Base-by-base conservation (phyloP, 2,329 filamentous ascomycete genomes). In the Cladosporium oxysporum region DNA sequence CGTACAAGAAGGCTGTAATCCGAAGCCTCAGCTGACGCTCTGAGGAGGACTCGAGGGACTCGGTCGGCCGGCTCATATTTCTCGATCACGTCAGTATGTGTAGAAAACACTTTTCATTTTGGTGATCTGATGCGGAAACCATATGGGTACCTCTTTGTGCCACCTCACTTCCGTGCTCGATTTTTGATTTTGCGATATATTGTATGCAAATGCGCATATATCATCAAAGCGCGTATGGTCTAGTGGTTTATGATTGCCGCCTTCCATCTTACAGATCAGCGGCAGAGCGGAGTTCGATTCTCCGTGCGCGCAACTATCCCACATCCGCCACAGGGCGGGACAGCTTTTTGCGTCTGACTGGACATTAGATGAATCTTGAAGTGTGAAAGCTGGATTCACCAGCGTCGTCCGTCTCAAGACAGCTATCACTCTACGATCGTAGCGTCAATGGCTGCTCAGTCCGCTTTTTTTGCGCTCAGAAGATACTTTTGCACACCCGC, bases 181-280 rank as follows among this genome's bases (percentile, higher is more conserved):
- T 2, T 1, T 18, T 0, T 11, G 10, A 1, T 35, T 12, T 16
- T 12, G 33, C 8, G 1, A 37, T 41, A 41, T 41, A 5, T n/a
- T 7, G 2, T 0, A 18, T 7, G 1, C 5, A 7, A n/a, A 7
- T 7, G 1, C 0, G 5, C 1, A 6, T 5, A 0, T 18, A 2
- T 4, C 18, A 44, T 44, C 41, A n/a, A 28, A 1, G 50, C 50
- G 29, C 16, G 28, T 55, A 11, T 55, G 52, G 52, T 55, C 52
- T 55, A 55, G 52, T 55, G 52, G 52, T 55, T 53, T 55, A 55
- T 55, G 52, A 55, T 55, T 55, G 52, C 52, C 28, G 52, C 52
- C 52, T 55, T 55, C 52, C 52, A 55, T 47, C 41, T 21, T 47
- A 47, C 18, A 18, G 41, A 21, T 47, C 41, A 55, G 52, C 52